Evolutionary conservation across 371 early-diverging fungal genomes (phyloP).

Genomic region (Blakeslea trispora): DNA sequence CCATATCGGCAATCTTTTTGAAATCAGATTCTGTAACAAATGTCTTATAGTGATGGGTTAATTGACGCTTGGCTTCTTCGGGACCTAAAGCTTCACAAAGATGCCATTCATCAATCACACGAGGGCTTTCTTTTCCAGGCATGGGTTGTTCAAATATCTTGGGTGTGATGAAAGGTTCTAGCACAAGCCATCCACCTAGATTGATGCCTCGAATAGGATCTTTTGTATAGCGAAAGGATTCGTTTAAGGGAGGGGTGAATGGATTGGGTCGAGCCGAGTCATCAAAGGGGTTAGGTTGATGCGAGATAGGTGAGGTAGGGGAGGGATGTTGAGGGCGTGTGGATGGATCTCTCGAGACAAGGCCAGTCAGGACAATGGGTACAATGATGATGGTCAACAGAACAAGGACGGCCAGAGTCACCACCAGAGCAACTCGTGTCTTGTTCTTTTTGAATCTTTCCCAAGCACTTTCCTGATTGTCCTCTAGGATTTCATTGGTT

Average conservation of each 20-base stretch:
- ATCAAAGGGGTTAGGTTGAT: conserved; percentile 26
- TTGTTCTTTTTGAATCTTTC: neutral
- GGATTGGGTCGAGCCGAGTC: conserved; percentile 37
- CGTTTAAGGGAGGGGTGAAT: conserved; percentile 46
- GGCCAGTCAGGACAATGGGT: neutral
- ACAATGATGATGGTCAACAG: neutral
- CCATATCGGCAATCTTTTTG: conserved; percentile 58
- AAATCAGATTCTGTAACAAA: conserved; percentile 77
- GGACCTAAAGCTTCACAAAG: conserved; percentile 62
- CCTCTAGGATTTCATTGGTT: neutral
- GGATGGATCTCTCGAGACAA: neutral
- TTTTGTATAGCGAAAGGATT: conserved; percentile 57
- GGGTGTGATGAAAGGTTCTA: conserved; percentile 77
- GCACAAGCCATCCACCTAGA: conserved; percentile 73
- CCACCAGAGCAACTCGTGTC: neutral
- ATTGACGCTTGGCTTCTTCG: conserved; percentile 48
- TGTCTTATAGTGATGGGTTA: conserved; percentile 62
- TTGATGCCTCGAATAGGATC: conserved; percentile 71
- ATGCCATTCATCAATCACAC: conserved; percentile 66
- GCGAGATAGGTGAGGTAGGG: neutral
- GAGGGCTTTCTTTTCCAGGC: neutral
- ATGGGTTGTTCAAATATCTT: conserved; percentile 62
- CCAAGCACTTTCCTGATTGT: neutral
- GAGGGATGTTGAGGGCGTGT: too few relatives aligned
- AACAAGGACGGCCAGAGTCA: neutral